These are phyloP conservation scores for Globisporangium nagaii DNA, from an alignment of 352 stramenopile genomes.

Conservation along the genomic window DNA sequence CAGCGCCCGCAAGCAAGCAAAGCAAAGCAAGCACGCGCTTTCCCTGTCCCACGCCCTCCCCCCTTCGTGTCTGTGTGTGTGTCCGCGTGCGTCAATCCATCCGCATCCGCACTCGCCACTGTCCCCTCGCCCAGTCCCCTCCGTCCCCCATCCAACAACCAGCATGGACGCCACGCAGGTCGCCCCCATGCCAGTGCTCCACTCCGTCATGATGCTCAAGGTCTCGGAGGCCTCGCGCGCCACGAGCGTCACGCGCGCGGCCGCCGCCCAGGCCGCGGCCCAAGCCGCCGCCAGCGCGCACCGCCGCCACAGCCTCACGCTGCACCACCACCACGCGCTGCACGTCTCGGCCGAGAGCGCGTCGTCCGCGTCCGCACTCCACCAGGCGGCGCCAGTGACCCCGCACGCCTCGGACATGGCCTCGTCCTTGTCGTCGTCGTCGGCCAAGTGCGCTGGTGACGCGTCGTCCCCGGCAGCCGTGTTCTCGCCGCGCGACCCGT, in stretches of 20 bases:
- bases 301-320: slow-evolving; percentile 37
- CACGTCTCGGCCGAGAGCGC: slow-evolving; percentile 14
- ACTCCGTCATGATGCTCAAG: slow-evolving; percentile 16
- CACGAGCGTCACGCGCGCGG: slow-evolving; percentile 14
- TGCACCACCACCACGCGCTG: slow-evolving; percentile 29
- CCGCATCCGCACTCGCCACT: neutral
- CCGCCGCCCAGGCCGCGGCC: slow-evolving; percentile 2
- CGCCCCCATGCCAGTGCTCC: slow-evolving; percentile 15
- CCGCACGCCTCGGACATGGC: slow-evolving; percentile 25
- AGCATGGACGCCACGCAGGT: slow-evolving; percentile 35
- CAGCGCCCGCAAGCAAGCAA: too few species aligned
- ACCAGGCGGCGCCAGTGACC: slow-evolving; percentile 30
- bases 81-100: slow-evolving; percentile 7
- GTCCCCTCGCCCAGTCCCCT: slow-evolving; percentile 2
- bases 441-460: neutral
- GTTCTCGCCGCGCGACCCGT: slow-evolving; percentile 50
- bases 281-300: slow-evolving; percentile 16
- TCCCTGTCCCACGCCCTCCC: slow-evolving; percentile 4
- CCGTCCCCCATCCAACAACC: neutral
- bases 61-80: slow-evolving; percentile 7
- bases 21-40: neutral
- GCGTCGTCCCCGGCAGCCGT: slow-evolving; percentile 13
- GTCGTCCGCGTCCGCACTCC: slow-evolving; percentile 10
- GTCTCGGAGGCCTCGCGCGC: slow-evolving; percentile 14
- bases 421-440: neutral